phyloP scores from a whole-genome alignment of 169 alveolate species.

The Plasmodium gaboni region DNA sequence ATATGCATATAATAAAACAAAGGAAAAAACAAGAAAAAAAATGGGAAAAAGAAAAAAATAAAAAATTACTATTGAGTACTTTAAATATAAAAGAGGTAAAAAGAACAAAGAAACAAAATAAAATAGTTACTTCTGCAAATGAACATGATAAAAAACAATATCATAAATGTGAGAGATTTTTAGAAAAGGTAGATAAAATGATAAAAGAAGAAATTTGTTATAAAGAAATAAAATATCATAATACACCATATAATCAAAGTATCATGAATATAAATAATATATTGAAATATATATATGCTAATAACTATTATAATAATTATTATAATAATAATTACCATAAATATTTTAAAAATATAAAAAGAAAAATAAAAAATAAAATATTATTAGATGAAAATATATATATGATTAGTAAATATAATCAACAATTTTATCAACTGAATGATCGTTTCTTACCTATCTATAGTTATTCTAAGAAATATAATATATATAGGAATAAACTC shows the following conservation, averaged over 20 bases:
- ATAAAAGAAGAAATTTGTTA: constrained; percentile 15
- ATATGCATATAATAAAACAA: constrained; percentile 6
- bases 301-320: no score
- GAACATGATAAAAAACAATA: not conserved
- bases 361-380: constrained; percentile 23
- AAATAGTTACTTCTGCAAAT: not conserved
- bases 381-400: constrained; percentile 55
- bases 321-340: not conserved
- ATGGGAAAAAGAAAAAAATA: not conserved
- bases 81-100: constrained; percentile 7
- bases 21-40: constrained; percentile 1
- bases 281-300: no score
- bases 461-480: constrained; percentile 29
- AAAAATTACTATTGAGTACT: constrained; percentile 9
- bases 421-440: constrained; percentile 38
- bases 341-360: constrained; percentile 12
- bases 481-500: constrained; percentile 32
- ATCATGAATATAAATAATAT: no score
- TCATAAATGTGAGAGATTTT: constrained; percentile 32
- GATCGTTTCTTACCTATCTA: constrained; percentile 42
- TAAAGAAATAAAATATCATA: constrained; percentile 10
- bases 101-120: not conserved
- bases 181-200: constrained; percentile 47
- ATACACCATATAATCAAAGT: not conserved
- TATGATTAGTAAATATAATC: constrained; percentile 57